Evolutionary conservation across 306 rosid genomes (phyloP), one percentile per base, ranked within the genome.

Genomic region (Glycyrrhiza uralensis): DNA sequence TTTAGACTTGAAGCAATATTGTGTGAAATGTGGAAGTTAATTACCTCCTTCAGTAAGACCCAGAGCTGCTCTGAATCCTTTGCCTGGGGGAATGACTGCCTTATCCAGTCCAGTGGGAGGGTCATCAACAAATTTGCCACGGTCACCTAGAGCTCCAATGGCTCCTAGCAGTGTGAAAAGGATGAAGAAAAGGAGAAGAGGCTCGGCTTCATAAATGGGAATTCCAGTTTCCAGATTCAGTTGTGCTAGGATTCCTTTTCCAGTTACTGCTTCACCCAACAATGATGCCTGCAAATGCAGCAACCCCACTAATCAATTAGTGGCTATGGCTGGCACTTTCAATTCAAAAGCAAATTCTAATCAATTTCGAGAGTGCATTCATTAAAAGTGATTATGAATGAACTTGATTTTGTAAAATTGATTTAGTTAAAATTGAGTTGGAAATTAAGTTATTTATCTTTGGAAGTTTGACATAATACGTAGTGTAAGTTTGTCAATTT

Each of bases 141-240:
- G 92, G 81, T 90, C 98, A 30, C 98, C 98, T 6, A 92, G 69
- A 33, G 88, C 96, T 83, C 98, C 98, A 11, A 92, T 92, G 86
- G 98, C 98, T 86, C 98, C 98, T 6, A 92, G 86, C 1, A 92
- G 81, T 3, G 98, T 92, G 81, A 92, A 92, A 11, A 92, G 90
- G 81, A 92, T 92, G 87, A 89, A 87, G 81, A 92, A 92, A 6
- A 92, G 90, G 45, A 92, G 96, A 69, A 92, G 95, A 2, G 98
- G 98, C 57, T 92, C 98, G 0, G 98, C 98, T 77, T 92, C 96
- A 59, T 86, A 88, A 18, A 92, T 88, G 14, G 98, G 98, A 73
- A 92, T 1, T 59, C 98, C 96, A 4, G 98, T 92, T 74, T 92
- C 96, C 75, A 92, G 70, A 42, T 92, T 92, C 87, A 90, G 47